A percentile compares a stretch with the other conserved stretches of the same genome.
Conservation (phyloP, 2,329 filamentous ascomycete species). For the Aspergillus persii region DNA sequence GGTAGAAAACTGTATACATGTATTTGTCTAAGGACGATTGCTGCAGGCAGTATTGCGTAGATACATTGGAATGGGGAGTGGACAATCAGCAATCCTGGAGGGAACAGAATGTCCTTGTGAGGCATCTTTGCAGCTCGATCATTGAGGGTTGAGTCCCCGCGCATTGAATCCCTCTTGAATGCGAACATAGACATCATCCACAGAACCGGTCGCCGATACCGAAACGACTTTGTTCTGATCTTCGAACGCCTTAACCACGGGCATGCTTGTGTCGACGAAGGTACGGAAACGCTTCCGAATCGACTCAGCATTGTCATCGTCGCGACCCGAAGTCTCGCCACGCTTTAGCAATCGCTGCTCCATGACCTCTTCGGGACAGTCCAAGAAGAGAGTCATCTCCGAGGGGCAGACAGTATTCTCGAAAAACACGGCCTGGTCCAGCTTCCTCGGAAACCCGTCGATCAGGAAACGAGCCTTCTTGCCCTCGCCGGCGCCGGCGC, state of each 20-base stretch:
- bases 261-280: constrained; percentile 96
- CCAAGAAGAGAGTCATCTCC: constrained; percentile 86
- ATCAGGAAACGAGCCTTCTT: constrained; percentile 70
- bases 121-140: neutral
- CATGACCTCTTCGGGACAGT: constrained; percentile 89
- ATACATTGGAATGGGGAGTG: neutral
- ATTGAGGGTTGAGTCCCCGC: constrained; percentile 37
- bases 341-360: constrained; percentile 77
- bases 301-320: constrained; percentile 91
- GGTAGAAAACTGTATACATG: neutral
- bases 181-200: constrained; percentile 62
- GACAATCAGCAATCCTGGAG: neutral
- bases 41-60: neutral
- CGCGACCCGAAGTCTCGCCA: constrained; percentile 85
- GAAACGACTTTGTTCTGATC: constrained; percentile 74
- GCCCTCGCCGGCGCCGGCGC: constrained; percentile 31
- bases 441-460: constrained; percentile 88
- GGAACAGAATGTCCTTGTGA: constrained; percentile 2
- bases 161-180: constrained; percentile 50
- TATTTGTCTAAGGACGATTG: neutral
- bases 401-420: constrained; percentile 84
- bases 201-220: constrained; percentile 67
- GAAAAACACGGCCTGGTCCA: constrained; percentile 94
- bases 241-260: constrained; percentile 84
- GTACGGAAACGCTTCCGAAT: constrained; percentile 95